Percentiles rank a stretch among this genome's conserved stretches.
Evolutionary conservation across 1,139 yeast species (phyloP).

Genomic region (Kurtzmaniella quercitrusa): DNA sequence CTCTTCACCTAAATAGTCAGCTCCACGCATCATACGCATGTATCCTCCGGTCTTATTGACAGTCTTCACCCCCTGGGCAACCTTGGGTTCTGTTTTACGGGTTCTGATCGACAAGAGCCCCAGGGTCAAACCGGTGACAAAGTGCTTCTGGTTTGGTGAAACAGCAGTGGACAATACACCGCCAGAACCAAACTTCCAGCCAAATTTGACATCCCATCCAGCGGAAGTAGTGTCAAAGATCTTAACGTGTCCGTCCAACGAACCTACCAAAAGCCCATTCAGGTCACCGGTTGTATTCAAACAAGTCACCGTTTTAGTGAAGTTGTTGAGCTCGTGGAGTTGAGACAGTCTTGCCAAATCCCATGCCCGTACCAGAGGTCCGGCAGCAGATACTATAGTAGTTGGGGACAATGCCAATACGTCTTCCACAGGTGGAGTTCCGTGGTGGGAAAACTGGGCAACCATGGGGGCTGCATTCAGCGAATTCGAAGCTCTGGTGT

Average conservation of each 20-base stretch:
- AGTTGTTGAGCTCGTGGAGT: slow-evolving; percentile 65
- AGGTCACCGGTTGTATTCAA: slow-evolving; percentile 65
- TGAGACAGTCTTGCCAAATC: slow-evolving; percentile 75
- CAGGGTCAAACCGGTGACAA: slow-evolving; percentile 90
- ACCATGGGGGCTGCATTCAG: slow-evolving; percentile 24
- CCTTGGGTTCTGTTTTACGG: slow-evolving; percentile 64
- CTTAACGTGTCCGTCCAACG: slow-evolving; percentile 95
- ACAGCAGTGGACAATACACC: slow-evolving; percentile 88
- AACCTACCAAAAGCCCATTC: slow-evolving; percentile 78
- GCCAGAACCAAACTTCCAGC: slow-evolving; percentile 91
- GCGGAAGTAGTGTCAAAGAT: slow-evolving; percentile 76
- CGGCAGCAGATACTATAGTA: slow-evolving; percentile 79
- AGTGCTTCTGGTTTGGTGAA: slow-evolving; percentile 68
- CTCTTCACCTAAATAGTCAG: slow-evolving; percentile 85
- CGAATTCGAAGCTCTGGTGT: slow-evolving; percentile 65
- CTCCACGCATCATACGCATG: slow-evolving; percentile 82
- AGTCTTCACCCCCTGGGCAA: slow-evolving; percentile 43
- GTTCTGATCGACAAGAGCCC: slow-evolving; percentile 89
- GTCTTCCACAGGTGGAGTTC: slow-evolving; percentile 73
- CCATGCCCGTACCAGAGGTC: slow-evolving; percentile 86
- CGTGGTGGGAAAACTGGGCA: slow-evolving; percentile 35
- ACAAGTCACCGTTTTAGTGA: slow-evolving; percentile 90
- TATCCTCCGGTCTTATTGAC: slow-evolving; percentile 48
- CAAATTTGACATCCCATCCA: slow-evolving; percentile 86
- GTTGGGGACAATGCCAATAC: slow-evolving; percentile 79